These are phyloP conservation scores for Aspergillus sp. DNA, from an alignment of 2,329 filamentous ascomycete genomes.

Conservation along the genomic window DNA sequence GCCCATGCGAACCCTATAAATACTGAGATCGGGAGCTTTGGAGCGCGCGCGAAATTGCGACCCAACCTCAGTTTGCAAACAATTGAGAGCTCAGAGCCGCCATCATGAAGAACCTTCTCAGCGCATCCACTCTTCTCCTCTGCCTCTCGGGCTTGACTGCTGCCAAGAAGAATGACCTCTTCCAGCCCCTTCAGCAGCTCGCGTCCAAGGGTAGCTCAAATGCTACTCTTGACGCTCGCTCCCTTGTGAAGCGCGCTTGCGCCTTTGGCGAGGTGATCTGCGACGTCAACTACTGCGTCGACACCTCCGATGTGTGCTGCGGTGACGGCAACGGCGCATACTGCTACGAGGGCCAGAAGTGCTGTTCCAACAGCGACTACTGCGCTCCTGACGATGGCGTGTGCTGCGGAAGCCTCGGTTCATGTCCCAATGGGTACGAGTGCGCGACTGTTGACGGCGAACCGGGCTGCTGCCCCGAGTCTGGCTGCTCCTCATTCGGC, in stretches of 20 bases:
- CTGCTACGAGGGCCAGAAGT: neutral
- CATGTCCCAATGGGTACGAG: neutral
- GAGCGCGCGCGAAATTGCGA: neutral
- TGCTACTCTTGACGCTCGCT: neutral
- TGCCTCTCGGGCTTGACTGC: neutral
- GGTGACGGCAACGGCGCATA: neutral
- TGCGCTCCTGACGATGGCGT: neutral
- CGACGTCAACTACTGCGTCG: neutral
- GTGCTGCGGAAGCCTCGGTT: neutral
- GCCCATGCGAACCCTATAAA: neutral
- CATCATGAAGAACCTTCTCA: neutral
- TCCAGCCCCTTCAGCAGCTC: neutral
- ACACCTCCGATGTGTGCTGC: neutral
- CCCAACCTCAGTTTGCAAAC: neutral
- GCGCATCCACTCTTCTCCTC: neutral
- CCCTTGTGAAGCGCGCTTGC: neutral
- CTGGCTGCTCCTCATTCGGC: neutral
- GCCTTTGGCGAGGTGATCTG: neutral
- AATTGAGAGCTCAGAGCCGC: neutral
- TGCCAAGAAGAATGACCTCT: neutral
- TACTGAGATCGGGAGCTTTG: neutral
- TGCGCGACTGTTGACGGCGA: neutral
- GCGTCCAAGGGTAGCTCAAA: neutral
- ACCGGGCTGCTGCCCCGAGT: neutral
- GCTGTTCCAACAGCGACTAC: neutral